Percentiles rank a stretch among this genome's conserved stretches.
These are phyloP conservation scores for Potentilla sterilis DNA, from an alignment of 306 rosid genomes.

Conservation along the genomic window DNA sequence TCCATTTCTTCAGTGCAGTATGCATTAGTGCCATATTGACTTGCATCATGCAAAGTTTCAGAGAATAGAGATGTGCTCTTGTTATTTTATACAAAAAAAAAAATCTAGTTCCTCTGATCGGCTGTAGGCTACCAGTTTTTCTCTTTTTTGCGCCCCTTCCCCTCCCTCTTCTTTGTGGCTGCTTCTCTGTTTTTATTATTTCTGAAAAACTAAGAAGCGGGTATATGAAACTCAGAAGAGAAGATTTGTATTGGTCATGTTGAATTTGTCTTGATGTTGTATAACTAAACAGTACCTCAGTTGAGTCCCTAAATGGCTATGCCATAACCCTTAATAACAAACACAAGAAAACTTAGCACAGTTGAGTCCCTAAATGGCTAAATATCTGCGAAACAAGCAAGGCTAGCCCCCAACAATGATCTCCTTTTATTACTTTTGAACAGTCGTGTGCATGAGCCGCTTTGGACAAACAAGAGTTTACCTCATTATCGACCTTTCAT, in stretches of 20 bases:
- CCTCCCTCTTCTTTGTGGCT: not conserved
- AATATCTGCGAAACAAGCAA: no score
- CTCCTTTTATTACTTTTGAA: no score
- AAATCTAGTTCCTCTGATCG: not conserved
- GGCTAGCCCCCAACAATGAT: no score
- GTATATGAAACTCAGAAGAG: not conserved
- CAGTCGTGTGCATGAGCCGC: no score
- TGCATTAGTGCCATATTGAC: not conserved
- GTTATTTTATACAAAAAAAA: not conserved
- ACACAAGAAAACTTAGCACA: no score
- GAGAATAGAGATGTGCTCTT: not conserved
- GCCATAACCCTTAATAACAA: no score
- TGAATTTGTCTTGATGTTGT: not conserved
- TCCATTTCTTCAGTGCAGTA: not conserved
- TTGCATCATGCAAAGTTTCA: not conserved
- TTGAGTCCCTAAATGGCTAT: no score
- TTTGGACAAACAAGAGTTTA: not conserved
- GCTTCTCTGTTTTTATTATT: not conserved
- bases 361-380: no score
- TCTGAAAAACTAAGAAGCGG: not conserved
- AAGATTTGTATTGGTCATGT: not conserved
- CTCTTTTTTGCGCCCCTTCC: not conserved
- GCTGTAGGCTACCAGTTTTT: not conserved
- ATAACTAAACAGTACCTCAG: no score
- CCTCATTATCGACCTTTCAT: slow-evolving; percentile 3